A percentile compares a stretch with the other conserved stretches of the same genome.
Conservation (phyloP, 371 early-diverging fungal species). For the Basidiobolus meristosporus region DNA sequence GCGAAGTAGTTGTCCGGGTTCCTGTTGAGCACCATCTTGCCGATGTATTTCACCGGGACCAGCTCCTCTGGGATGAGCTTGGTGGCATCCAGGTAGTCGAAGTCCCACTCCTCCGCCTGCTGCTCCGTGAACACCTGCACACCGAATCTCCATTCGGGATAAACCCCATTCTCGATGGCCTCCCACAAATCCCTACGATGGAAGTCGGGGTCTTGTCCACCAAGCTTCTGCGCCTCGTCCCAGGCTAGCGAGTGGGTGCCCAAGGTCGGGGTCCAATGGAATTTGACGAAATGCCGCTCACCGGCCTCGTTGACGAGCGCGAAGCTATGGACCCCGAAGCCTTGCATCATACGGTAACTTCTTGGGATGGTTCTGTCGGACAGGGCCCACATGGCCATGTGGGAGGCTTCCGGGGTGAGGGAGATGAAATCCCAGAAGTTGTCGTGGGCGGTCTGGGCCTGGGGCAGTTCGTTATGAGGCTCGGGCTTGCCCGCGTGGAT, state of each 20-base stretch:
- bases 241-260: slow-evolving; percentile 31
- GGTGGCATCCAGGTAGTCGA: slow-evolving; percentile 42
- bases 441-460: too few species aligned
- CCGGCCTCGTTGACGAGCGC: slow-evolving; percentile 36
- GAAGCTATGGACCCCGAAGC: slow-evolving; percentile 35
- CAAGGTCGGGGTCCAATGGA: slow-evolving; percentile 48
- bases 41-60: slow-evolving; percentile 39
- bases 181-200: slow-evolving; percentile 35
- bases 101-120: slow-evolving; percentile 27
- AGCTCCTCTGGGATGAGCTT: slow-evolving; percentile 38
- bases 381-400: slow-evolving; percentile 38
- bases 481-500: slow-evolving; percentile 43
- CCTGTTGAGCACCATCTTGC: slow-evolving; percentile 48
- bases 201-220: slow-evolving; percentile 34
- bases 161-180: slow-evolving; percentile 29
- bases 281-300: slow-evolving; percentile 35
- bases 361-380: too few species aligned
- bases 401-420: slow-evolving; percentile 36
- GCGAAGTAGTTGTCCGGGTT: slow-evolving; percentile 69
- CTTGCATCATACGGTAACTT: too few species aligned
- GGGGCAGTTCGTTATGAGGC: too few species aligned
- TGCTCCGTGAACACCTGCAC: slow-evolving; percentile 31
- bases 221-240: slow-evolving; percentile 28
- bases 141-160: slow-evolving; percentile 32
- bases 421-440: slow-evolving; percentile 46